phyloP scores from a whole-genome alignment of 768 basidiomycete species.

The Auriscalpium microsporum region DNA sequence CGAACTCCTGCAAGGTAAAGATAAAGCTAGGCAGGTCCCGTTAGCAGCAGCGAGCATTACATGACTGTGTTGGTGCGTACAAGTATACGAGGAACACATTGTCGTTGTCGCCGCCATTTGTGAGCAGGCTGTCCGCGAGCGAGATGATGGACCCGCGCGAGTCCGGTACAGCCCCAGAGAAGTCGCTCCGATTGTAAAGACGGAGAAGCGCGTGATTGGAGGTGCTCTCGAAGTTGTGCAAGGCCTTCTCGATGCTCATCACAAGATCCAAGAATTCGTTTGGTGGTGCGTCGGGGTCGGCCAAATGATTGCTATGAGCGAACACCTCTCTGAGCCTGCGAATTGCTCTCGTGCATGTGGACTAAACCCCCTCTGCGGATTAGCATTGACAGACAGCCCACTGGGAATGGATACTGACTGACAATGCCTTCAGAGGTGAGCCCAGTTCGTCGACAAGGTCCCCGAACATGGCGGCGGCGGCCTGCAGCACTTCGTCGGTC shows the following conservation, averaged over 20 bases:
- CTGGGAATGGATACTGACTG: constrained; percentile 35
- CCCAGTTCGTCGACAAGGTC: constrained; percentile 74
- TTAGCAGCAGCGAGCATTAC: constrained; percentile 1
- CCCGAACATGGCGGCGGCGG: constrained; percentile 68
- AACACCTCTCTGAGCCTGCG: constrained; percentile 61
- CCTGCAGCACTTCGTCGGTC: constrained; percentile 36
- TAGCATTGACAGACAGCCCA: background rate
- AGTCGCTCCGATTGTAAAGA: constrained; percentile 51
- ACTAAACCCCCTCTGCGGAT: constrained; percentile 28
- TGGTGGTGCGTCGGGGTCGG: constrained; percentile 32
- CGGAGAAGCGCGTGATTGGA: constrained; percentile 79
- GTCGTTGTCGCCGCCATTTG: constrained; percentile 54
- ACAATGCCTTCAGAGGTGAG: constrained; percentile 64
- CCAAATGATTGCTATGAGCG: constrained; percentile 30
- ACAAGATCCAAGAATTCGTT: constrained; percentile 60
- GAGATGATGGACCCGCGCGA: constrained; percentile 18
- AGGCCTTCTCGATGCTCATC: constrained; percentile 57
- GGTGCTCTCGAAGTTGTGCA: constrained; percentile 70
- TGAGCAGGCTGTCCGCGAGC: constrained; percentile 27
- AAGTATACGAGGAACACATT: constrained; percentile 87
- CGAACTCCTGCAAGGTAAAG: constrained; percentile 93
- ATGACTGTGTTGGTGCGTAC: constrained; percentile 39
- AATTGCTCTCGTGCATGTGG: constrained; percentile 51
- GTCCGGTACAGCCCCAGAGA: constrained; percentile 6
- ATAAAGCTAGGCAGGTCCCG: constrained; percentile 59